Evolutionary conservation across 495 filamentous ascomycete species (phyloP), one percentile per base, ranked within the genome.

Genomic region (Aspergillus campestris): DNA sequence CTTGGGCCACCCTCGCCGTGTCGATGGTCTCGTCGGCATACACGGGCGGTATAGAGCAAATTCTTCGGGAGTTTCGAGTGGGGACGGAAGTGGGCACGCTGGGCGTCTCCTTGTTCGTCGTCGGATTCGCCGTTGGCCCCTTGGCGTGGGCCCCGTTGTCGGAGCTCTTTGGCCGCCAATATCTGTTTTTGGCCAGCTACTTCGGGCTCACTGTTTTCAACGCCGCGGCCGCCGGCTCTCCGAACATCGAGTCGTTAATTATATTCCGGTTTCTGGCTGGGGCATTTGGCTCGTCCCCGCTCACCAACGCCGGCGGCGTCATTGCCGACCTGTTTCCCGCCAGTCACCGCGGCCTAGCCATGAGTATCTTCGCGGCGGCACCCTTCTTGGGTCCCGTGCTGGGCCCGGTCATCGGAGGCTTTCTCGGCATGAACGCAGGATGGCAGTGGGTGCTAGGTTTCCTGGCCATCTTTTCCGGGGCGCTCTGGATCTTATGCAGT

Each of bases 21-120:
- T 69, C 84, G 11, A 78, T 88, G 38, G 79, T 79, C 30, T 84
- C 81, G 10, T 84, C 83, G 6, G 83, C 82, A 7, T 87, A 80
- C 49, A 65, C 80, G 28, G 82, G 83, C 18, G 83, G 84, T 40
- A 61, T 83, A 6, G 56, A 60, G 4, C 62, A 81, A 46, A 72
- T 85, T 34, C 65, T 79, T 37, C 36, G 29, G 7, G 67, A 77
- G 13, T 84, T 84, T 51, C 33, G 72, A 29, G 62, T 80, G 39
- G 66, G 70, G 30, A 53, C 65, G 1, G 75, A 77, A 34, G 64
- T 83, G 4, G 73, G 72, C 14, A 75, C 75, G 24, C 58, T 84
- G 3, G 81, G 81, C 7, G 54, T 86, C 15, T 84, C 81, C 14
- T 58, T 84, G 40, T 86, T 82, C 58, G 80, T 85, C 24, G 45